phyloP scores from a whole-genome alignment of 495 filamentous ascomycete genomes.

The Penicillium ucsense region DNA sequence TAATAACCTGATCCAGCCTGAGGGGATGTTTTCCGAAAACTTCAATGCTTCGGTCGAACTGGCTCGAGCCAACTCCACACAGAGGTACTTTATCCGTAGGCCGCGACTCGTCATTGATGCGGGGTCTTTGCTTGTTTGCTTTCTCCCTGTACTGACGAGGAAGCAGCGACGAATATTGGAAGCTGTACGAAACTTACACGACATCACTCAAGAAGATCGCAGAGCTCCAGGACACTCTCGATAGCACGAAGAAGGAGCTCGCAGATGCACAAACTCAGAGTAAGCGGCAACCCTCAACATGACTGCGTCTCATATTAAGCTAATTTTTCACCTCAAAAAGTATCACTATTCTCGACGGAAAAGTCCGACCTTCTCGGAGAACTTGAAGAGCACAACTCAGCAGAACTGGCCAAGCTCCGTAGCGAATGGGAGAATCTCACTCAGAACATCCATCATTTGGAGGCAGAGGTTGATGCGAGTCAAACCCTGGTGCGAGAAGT shows the following conservation, averaged over 20 bases:
- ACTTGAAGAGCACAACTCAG: constrained; percentile 35
- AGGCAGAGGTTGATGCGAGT: constrained; percentile 33
- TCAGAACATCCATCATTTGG: constrained; percentile 30
- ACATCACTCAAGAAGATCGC: constrained; percentile 30
- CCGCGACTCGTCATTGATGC: no score
- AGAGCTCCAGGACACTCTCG: constrained; percentile 31
- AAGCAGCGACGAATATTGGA: constrained; percentile 38
- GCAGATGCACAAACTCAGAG: constrained; percentile 30
- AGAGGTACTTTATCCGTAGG: constrained; percentile 19
- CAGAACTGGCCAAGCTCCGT: constrained; percentile 37
- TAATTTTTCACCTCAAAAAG: constrained; percentile 24
- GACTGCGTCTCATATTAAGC: no score
- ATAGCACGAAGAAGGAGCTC: constrained; percentile 27
- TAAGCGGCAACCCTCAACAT: constrained; percentile 16
- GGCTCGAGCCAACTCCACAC: constrained; percentile 28
- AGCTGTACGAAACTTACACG: constrained; percentile 36
- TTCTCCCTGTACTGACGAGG: constrained; percentile 9
- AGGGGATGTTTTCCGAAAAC: constrained; percentile 28
- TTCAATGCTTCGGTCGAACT: constrained; percentile 26
- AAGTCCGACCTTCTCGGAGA: constrained; percentile 39
- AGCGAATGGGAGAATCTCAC: constrained; percentile 34
- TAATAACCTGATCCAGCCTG: constrained; percentile 14
- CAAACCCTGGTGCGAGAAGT: constrained; percentile 31
- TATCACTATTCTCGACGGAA: constrained; percentile 37
- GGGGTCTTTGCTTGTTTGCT: no score